A percentile compares a stretch with the other conserved stretches of the same genome.
Evolutionary conservation across 1,284 basidiomycete genomes (phyloP).

Genomic region (Ceratobasidium sp.): DNA sequence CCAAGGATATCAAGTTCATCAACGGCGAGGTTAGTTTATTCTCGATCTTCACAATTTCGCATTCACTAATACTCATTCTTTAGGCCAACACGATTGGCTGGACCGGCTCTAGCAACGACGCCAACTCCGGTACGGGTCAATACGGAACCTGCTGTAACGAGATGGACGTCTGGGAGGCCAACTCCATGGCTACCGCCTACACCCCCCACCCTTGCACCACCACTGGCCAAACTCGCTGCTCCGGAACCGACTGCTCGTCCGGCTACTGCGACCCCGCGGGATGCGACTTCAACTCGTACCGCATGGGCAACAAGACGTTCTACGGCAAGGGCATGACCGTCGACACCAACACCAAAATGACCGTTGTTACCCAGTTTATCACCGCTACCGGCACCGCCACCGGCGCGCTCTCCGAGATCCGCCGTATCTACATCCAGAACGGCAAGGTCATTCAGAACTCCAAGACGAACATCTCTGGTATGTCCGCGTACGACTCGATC

Average conservation of each 20-base stretch:
- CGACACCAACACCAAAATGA: conserved; percentile 62
- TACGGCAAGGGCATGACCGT: conserved; percentile 60
- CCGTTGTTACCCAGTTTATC: conserved; percentile 67
- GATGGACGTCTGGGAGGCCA: conserved; percentile 60
- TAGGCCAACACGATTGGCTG: conserved; percentile 43
- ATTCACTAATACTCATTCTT: not conserved
- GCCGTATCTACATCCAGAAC: conserved; percentile 65
- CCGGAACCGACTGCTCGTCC: conserved; percentile 44
- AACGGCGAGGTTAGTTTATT: conserved; percentile 57
- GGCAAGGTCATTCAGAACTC: conserved; percentile 64
- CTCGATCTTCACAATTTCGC: not conserved
- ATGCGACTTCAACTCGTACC: conserved; percentile 67
- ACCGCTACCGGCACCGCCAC: conserved; percentile 59
- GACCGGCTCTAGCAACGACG: conserved; percentile 24
- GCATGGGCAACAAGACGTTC: conserved; percentile 63
- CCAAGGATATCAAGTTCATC: conserved; percentile 62
- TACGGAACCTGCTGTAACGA: conserved; percentile 59
- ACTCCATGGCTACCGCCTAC: conserved; percentile 46
- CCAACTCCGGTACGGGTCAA: conserved; percentile 57
- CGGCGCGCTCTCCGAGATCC: conserved; percentile 62
- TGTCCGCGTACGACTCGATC: conserved; percentile 55
- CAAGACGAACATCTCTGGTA: too few relatives aligned
- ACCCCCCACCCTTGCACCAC: conserved; percentile 12
- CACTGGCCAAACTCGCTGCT: conserved; percentile 11
- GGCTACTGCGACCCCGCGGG: conserved; percentile 58